phyloP scores from a whole-genome alignment of 345 rosid species.

The Salix dunnii region DNA sequence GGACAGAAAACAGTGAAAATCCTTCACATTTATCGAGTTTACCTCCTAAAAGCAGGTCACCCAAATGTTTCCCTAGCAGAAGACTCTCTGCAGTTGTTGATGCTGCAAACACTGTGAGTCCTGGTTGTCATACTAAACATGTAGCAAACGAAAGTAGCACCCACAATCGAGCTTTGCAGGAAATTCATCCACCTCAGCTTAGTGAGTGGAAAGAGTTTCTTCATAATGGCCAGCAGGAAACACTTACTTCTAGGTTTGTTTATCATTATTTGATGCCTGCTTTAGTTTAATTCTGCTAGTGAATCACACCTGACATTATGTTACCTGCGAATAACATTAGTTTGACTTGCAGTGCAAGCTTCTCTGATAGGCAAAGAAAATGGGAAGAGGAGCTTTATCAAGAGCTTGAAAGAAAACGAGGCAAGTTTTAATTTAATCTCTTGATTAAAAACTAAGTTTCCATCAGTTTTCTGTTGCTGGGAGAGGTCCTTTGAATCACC shows the following conservation, averaged over 20 bases:
- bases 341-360: slow-evolving; percentile 21
- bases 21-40: slow-evolving; percentile 8
- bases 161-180: slow-evolving; percentile 44
- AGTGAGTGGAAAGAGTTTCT: slow-evolving; percentile 41
- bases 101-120: not conserved
- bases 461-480: not conserved
- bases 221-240: slow-evolving; percentile 8
- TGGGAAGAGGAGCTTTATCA: slow-evolving; percentile 32
- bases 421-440: slow-evolving; percentile 13
- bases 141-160: slow-evolving; percentile 35
- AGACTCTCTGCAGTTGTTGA: slow-evolving; percentile 51
- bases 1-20: slow-evolving; percentile 17
- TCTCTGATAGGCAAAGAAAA: slow-evolving; percentile 28
- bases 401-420: slow-evolving; percentile 32
- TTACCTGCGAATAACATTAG: slow-evolving; percentile 14
- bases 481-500: not conserved
- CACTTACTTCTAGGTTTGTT: slow-evolving; percentile 20
- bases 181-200: slow-evolving; percentile 47
- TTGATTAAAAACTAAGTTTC: not conserved
- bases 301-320: not conserved
- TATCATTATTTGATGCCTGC: not conserved
- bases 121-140: slow-evolving; percentile 26
- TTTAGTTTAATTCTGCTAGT: not conserved
- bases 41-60: slow-evolving; percentile 62
- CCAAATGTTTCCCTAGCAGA: slow-evolving; percentile 70